Evolutionary conservation across 2,329 filamentous ascomycete species (phyloP).

Genomic region (Chaetomiaceae sp.): DNA sequence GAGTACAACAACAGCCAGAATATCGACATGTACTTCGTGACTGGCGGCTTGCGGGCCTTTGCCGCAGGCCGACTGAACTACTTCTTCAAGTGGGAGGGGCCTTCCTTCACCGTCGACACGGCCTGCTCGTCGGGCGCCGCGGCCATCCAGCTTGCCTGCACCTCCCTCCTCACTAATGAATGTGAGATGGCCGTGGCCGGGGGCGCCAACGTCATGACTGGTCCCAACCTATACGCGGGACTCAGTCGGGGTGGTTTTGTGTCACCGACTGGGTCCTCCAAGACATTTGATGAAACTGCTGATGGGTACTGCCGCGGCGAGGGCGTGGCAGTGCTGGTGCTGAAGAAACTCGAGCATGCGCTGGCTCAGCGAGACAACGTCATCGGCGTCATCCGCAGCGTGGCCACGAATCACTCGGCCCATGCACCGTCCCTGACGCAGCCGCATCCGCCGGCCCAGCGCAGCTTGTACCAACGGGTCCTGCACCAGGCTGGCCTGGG

Average conservation of each 20-base stretch:
- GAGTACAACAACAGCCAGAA: slow-evolving; percentile 68
- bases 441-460: slow-evolving; percentile 66
- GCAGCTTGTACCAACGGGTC: slow-evolving; percentile 62
- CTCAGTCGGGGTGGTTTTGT: slow-evolving; percentile 72
- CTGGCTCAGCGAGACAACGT: slow-evolving; percentile 69
- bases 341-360: slow-evolving; percentile 76
- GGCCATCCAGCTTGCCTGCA: slow-evolving; percentile 65
- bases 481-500: slow-evolving; percentile 67
- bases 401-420: slow-evolving; percentile 74
- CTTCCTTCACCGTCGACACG: slow-evolving; percentile 66
- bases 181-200: slow-evolving; percentile 76
- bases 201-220: slow-evolving; percentile 69
- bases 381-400: slow-evolving; percentile 67
- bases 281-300: slow-evolving; percentile 69
- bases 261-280: slow-evolving; percentile 55
- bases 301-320: slow-evolving; percentile 81
- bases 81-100: slow-evolving; percentile 70
- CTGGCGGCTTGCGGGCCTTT: slow-evolving; percentile 38
- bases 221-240: slow-evolving; percentile 72
- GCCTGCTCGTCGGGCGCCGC: slow-evolving; percentile 70
- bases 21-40: slow-evolving; percentile 52
- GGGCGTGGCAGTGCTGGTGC: slow-evolving; percentile 63
- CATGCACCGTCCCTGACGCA: slow-evolving; percentile 78
- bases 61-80: slow-evolving; percentile 61
- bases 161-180: slow-evolving; percentile 66